These are phyloP conservation scores for Cynanchum wilfordii DNA, from an alignment of 257 asterid species.

Conservation along the genomic window DNA sequence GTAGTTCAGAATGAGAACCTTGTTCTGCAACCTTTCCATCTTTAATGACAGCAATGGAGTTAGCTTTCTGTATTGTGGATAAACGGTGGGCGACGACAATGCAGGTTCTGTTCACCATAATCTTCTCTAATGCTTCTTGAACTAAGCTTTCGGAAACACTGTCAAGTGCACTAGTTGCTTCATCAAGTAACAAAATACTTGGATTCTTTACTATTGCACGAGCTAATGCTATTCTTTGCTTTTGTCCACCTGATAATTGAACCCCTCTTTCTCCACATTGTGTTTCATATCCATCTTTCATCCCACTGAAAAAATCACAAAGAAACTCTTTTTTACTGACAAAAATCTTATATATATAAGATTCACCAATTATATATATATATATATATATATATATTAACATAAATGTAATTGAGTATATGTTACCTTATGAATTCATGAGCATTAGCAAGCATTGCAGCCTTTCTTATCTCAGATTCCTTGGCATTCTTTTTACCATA, in stretches of 20 bases:
- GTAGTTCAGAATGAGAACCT: constrained; percentile 66
- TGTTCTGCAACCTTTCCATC: constrained; percentile 68
- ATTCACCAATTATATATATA: too few relatives aligned
- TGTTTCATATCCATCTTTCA: constrained; percentile 73
- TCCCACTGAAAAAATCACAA: constrained; percentile 44
- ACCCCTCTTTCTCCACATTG: constrained; percentile 73
- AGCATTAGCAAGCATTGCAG: constrained; percentile 70
- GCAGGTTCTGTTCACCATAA: constrained; percentile 70
- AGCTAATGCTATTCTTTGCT: constrained; percentile 70
- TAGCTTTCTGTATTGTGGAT: constrained; percentile 65
- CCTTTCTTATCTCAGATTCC: constrained; percentile 61
- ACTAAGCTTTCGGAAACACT: constrained; percentile 70
- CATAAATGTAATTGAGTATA: background rate
- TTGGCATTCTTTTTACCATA: constrained; percentile 51
- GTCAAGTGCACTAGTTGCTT: constrained; percentile 84
- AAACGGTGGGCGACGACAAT: constrained; percentile 72
- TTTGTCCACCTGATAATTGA: constrained; percentile 82
- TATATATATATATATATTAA: background rate
- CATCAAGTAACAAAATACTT: constrained; percentile 55
- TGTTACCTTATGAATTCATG: constrained; percentile 71
- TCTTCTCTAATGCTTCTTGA: constrained; percentile 70
- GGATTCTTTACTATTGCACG: constrained; percentile 78
- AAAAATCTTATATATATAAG: too few relatives aligned
- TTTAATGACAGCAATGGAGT: constrained; percentile 61
- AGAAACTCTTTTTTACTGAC: too few relatives aligned